phyloP scores from a whole-genome alignment of 768 basidiomycete species.

The Leccinum truebloodii region DNA sequence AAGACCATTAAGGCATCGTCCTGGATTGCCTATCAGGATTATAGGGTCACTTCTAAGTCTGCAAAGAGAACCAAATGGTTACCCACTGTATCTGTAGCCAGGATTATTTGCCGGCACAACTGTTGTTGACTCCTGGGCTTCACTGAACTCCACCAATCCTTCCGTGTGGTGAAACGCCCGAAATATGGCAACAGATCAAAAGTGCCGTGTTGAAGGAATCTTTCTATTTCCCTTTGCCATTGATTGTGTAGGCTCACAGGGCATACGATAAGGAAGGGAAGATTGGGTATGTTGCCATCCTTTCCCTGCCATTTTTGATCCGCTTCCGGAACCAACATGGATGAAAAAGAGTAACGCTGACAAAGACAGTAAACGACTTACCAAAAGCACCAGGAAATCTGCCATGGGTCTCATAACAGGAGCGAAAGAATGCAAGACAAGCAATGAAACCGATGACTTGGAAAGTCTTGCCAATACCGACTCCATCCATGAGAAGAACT shows the following conservation, averaged over 20 bases:
- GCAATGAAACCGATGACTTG: no score
- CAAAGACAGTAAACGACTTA: not conserved
- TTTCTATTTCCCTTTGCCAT: not conserved
- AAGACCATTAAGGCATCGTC: not conserved
- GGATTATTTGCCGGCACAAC: not conserved
- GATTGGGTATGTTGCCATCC: not conserved
- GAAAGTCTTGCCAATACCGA: slow-evolving; percentile 21
- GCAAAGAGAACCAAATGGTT: not conserved
- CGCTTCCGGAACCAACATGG: not conserved
- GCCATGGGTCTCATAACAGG: not conserved
- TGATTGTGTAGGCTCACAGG: not conserved
- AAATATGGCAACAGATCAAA: not conserved
- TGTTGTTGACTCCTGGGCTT: not conserved
- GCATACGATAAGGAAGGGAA: not conserved
- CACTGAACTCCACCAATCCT: not conserved
- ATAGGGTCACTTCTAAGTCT: not conserved
- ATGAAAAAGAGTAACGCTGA: not conserved
- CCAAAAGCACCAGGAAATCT: not conserved
- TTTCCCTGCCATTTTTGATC: not conserved
- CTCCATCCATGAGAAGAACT: slow-evolving; percentile 24
- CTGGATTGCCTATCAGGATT: not conserved
- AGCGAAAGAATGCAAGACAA: not conserved
- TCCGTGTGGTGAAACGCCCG: not conserved
- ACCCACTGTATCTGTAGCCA: not conserved
- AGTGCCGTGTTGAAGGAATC: not conserved